Base-by-base conservation (phyloP, 768 basidiomycete species). In the Hypsizygus marmoreus region DNA sequence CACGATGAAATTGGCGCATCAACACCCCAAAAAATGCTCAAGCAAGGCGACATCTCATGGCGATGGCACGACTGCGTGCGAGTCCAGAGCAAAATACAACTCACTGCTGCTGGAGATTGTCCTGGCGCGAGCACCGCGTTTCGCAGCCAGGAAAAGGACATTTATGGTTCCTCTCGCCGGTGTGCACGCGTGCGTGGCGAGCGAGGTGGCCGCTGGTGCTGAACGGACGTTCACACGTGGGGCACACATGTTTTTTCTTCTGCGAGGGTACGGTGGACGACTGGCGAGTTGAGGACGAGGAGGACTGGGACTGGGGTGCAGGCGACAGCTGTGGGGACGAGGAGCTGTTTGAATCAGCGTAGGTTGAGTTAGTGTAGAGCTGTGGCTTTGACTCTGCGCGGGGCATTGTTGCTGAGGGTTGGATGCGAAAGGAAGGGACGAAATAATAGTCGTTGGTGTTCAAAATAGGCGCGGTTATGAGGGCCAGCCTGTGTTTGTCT, bases 101-200 rank as follows among this genome's bases (percentile, higher is more conserved):
- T 57, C 42, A 79, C 79, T 80, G 79, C 53, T 80, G 79, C 39
- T 80, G 77, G 4, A 95, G 75, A 54, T 95, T 95, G 57, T 95
- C 93, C 65, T 93, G 91, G 25, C 92, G 74, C 9, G 89, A 91
- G 55, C 93, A 95, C 13, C 88, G 77, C 1, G 91, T 94, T 57
- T 93, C 89, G 64, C 92, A 95, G 17, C 91, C 92, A n/a, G 93
- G 92, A 70, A 91, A 95, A 25, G 93, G 92, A 60, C 92, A 95
- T 49, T 84, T 88, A 71, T 94, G 90, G 67, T 94, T 93, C 51
- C 90, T 78, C 59, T 94, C 92, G 30, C 92, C 92, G 12, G 92
- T 95, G 69, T 95, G 92, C 10, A 93, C 86, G 44, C 91, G 75
- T n/a, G 86, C 77, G 61, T 95, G 92, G 36, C 92, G 80, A 1